A percentile compares a stretch with the other conserved stretches of the same genome.
Conservation (phyloP, 2,329 filamentous ascomycete genomes). For the Aspergillus oerlinghausenensis region DNA sequence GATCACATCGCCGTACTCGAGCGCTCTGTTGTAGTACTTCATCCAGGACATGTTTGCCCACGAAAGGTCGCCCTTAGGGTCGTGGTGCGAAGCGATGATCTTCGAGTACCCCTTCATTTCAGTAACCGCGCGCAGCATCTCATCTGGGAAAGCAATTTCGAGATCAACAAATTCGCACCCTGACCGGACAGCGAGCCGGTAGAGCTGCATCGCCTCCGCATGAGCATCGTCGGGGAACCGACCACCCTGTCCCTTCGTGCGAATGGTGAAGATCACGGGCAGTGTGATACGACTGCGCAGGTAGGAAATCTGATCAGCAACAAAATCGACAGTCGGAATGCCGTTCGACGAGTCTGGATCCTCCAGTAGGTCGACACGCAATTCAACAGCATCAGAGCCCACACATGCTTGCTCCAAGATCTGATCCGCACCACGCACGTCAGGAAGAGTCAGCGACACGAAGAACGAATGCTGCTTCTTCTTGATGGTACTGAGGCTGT, state of each 20-base stretch:
- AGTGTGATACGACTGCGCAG: slow-evolving; percentile 67
- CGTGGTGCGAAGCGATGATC: slow-evolving; percentile 94
- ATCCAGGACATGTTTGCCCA: slow-evolving; percentile 96
- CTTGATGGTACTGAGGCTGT: slow-evolving; percentile 53
- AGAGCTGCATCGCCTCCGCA: slow-evolving; percentile 69
- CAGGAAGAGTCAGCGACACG: slow-evolving; percentile 79
- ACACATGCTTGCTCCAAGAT: slow-evolving; percentile 69
- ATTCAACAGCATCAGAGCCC: slow-evolving; percentile 86
- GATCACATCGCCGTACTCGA: slow-evolving; percentile 88
- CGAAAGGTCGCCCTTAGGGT: slow-evolving; percentile 70
- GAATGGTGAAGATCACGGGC: slow-evolving; percentile 88
- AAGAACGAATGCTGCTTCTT: slow-evolving; percentile 79
- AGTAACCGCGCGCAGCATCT: slow-evolving; percentile 65
- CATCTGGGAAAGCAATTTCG: slow-evolving; percentile 78
- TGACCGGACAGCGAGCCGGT: slow-evolving; percentile 71
- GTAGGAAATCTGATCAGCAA: slow-evolving; percentile 75
- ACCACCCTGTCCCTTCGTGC: slow-evolving; percentile 81
- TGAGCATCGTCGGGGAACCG: slow-evolving; percentile 74
- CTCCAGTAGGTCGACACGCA: slow-evolving; percentile 84
- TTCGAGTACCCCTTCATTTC: slow-evolving; percentile 68
- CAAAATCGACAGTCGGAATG: slow-evolving; percentile 65
- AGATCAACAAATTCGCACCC: slow-evolving; percentile 91
- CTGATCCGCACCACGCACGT: slow-evolving; percentile 59
- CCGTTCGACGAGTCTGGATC: slow-evolving; percentile 59
- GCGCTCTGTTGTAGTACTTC: slow-evolving; percentile 78